These are phyloP conservation scores for Quercus ilex DNA, from an alignment of 306 rosid species.

Conservation along the genomic window DNA sequence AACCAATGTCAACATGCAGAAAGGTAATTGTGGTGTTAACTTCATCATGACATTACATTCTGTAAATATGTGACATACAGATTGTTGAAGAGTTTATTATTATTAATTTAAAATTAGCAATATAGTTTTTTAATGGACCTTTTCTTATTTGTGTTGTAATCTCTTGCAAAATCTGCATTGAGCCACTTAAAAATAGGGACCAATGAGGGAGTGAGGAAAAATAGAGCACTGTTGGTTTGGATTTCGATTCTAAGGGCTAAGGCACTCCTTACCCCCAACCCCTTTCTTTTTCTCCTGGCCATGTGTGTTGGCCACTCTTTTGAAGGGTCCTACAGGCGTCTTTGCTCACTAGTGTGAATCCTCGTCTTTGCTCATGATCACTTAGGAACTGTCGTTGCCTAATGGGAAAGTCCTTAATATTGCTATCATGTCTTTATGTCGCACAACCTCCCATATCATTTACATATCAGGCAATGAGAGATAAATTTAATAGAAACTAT, in stretches of 20 bases:
- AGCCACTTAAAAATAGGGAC: neutral
- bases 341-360: no score
- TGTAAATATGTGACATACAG: neutral
- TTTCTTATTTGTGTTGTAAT: neutral
- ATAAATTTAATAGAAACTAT: neutral
- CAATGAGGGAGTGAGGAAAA: neutral
- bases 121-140: neutral
- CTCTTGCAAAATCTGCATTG: neutral
- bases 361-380: no score
- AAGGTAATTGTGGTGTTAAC: slow-evolving; percentile 47
- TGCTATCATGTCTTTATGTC: no score
- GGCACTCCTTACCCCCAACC: no score
- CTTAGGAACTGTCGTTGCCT: no score
- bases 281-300: no score
- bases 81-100: neutral
- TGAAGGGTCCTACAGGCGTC: no score
- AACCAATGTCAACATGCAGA: slow-evolving; percentile 82
- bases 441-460: neutral
- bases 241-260: no score
- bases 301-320: neutral
- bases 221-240: no score
- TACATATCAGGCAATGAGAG: neutral
- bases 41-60: neutral
- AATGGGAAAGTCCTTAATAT: no score
- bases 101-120: neutral